Base-by-base conservation (phyloP, 805 yeast genomes). In the Starmerella floris region DNA sequence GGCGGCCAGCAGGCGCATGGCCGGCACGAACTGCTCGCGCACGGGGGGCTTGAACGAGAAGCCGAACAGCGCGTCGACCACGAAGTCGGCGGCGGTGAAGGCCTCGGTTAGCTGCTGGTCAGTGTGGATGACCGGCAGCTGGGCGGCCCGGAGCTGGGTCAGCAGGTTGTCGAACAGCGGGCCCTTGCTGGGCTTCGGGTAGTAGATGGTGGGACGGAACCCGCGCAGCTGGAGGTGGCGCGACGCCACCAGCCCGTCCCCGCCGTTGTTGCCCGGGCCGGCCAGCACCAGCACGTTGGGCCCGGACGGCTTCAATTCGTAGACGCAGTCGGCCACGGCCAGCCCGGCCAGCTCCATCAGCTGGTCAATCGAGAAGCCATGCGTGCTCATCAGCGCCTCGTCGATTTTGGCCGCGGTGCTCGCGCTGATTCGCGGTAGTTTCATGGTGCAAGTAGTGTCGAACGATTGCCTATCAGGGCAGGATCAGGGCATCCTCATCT, bases 291-390 rank as follows among this genome's bases (percentile, higher is more conserved):
- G 63, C 1, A 85, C 77, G 10, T 60, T 64, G 30, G 65, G 60
- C 35, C 64, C 65, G 1, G 76, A 76, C 2, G 94, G 93, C 51
- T 72, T 83, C 28, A 76, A 68, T 39, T 68, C 71, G 55, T 73
- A 76, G 2, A 87, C 71, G 1, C 94, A 83, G 54, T 84, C 83
- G 4, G 98, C 96, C 9, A 88, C 96, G 2, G 95, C 76, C 23
- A 87, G 68, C 0, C 98, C 98, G 0, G 98, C 98, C 34, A 91
- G 67, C 62, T 91, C 98, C 98, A 91, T 91, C 57, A 83, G 61
- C 54, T 83, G 95, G 56, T 83, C 94, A 42, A 83, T 70, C 23
- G 88, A 77, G 63, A 77, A 83, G 1, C 83, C 91, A 2, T 77
- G 77, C 0, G 80, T 62, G 1, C 91, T 76, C 96, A 91, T 88